Percentiles rank a stretch among this genome's conserved stretches.
Conservation (phyloP, 371 early-diverging fungal species). For the Mortierella sp. region DNA sequence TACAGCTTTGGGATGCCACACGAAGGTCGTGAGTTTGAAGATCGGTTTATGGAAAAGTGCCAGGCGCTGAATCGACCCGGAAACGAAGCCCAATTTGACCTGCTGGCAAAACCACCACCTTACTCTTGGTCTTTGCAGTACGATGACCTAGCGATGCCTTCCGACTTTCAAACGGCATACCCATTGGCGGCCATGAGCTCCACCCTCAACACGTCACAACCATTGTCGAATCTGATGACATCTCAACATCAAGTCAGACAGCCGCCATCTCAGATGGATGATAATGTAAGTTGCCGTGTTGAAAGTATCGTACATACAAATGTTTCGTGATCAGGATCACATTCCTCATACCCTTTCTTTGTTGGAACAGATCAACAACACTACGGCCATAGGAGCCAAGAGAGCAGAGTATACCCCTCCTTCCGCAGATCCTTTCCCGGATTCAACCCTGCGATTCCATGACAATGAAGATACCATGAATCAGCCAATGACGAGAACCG, state of each 20-base stretch:
- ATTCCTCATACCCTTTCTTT: not conserved
- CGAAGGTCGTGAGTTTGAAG: constrained; percentile 41
- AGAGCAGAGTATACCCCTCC: constrained; percentile 30
- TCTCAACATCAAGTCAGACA: not conserved
- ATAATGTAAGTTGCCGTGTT: no score
- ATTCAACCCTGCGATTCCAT: not conserved
- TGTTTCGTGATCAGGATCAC: no score
- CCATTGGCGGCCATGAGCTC: constrained; percentile 6
- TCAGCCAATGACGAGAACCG: constrained; percentile 19
- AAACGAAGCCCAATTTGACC: constrained; percentile 16
- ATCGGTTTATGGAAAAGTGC: constrained; percentile 32
- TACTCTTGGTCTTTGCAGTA: constrained; percentile 49
- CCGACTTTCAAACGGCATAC: constrained; percentile 36
- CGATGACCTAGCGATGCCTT: constrained; percentile 30
- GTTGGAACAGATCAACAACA: not conserved
- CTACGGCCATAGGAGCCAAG: not conserved
- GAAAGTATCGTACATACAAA: no score
- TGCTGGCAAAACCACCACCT: constrained; percentile 29
- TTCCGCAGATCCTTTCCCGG: constrained; percentile 11
- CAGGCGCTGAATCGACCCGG: constrained; percentile 3
- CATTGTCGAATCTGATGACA: not conserved
- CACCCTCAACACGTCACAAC: not conserved
- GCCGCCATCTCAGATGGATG: no score
- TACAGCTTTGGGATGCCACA: constrained; percentile 47
- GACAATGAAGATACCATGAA: constrained; percentile 6